These are phyloP conservation scores for Ceratocystis destructans DNA, from an alignment of 2,329 filamentous ascomycete species.

Conservation along the genomic window DNA sequence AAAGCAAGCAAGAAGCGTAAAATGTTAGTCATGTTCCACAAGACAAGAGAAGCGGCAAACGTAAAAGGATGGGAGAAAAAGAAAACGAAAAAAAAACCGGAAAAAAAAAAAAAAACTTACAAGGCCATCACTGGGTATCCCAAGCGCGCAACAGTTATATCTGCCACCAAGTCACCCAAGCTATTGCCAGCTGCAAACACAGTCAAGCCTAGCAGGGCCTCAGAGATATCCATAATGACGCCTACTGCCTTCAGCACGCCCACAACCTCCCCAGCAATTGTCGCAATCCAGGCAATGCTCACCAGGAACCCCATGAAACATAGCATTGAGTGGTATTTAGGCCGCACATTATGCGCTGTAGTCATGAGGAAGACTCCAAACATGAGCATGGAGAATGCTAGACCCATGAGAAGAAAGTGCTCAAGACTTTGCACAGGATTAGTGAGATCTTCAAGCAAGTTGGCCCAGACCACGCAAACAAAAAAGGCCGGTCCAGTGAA, in stretches of 20 bases:
- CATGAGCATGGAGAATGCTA: constrained; percentile 54
- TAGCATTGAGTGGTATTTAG: constrained; percentile 61
- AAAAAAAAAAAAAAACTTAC: constrained; percentile 29
- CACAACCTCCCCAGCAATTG: constrained; percentile 89
- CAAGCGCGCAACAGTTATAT: constrained; percentile 84
- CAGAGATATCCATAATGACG: constrained; percentile 81
- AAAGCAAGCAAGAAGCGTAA: constrained; percentile 1
- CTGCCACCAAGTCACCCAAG: constrained; percentile 81
- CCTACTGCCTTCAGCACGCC: constrained; percentile 87
- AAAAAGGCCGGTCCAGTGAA: constrained; percentile 81
- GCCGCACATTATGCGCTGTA: constrained; percentile 53
- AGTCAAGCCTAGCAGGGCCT: constrained; percentile 86
- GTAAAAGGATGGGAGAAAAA: background rate
- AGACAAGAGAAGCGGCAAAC: background rate
- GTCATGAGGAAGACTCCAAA: constrained; percentile 53
- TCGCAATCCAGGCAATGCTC: constrained; percentile 89
- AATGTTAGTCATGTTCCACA: background rate
- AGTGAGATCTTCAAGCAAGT: constrained; percentile 45
- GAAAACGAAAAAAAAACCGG: background rate
- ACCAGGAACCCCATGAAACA: constrained; percentile 87
- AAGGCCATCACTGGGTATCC: constrained; percentile 94
- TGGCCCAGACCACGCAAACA: constrained; percentile 60
- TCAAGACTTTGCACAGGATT: constrained; percentile 39
- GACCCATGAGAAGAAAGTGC: constrained; percentile 45
- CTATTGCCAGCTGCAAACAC: constrained; percentile 96